Evolutionary conservation across 2,329 filamentous ascomycete species (phyloP).

Genomic region (Pochonia chlamydosporia): DNA sequence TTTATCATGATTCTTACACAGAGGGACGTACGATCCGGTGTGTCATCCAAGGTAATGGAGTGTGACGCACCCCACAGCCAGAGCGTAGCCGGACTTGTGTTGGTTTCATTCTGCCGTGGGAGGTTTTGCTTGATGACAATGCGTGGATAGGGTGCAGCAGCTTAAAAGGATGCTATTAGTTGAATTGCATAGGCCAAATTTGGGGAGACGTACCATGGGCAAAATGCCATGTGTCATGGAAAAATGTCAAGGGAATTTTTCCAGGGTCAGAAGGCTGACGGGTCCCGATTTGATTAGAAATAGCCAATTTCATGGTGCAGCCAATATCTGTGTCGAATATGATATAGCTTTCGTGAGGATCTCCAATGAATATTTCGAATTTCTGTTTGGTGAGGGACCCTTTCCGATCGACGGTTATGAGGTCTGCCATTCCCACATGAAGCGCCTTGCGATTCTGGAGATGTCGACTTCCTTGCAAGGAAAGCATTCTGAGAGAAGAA

Average conservation of each 20-base stretch:
- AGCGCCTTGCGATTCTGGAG: conserved; percentile 4
- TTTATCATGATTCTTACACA: background rate
- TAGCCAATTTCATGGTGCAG: conserved; percentile 4
- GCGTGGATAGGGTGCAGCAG: conserved; percentile 7
- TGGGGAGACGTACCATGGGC: conserved; percentile 3
- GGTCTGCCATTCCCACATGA: conserved; percentile 11
- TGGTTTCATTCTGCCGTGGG: conserved; percentile 6
- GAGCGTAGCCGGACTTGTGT: conserved; percentile 12
- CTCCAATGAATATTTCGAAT: conserved; percentile 10
- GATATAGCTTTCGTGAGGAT: conserved; percentile 9
- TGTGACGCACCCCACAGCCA: conserved; percentile 15
- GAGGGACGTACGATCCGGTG: conserved; percentile 10
- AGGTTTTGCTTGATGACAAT: conserved; percentile 10
- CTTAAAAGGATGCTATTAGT: conserved; percentile 2
- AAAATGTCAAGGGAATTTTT: conserved; percentile 7
- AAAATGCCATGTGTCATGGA: conserved; percentile 9
- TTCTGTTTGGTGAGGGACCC: conserved; percentile 8
- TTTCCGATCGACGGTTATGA: conserved; percentile 3
- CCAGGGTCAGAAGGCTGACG: conserved; percentile 7
- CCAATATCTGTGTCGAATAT: conserved; percentile 10
- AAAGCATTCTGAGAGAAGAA: no score
- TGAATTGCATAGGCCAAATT: background rate
- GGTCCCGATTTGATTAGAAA: conserved; percentile 4
- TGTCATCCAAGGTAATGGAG: conserved; percentile 15
- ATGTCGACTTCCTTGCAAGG: background rate